phyloP scores from a whole-genome alignment of 148 eudicot species.

The Fagopyrum tataricum region DNA sequence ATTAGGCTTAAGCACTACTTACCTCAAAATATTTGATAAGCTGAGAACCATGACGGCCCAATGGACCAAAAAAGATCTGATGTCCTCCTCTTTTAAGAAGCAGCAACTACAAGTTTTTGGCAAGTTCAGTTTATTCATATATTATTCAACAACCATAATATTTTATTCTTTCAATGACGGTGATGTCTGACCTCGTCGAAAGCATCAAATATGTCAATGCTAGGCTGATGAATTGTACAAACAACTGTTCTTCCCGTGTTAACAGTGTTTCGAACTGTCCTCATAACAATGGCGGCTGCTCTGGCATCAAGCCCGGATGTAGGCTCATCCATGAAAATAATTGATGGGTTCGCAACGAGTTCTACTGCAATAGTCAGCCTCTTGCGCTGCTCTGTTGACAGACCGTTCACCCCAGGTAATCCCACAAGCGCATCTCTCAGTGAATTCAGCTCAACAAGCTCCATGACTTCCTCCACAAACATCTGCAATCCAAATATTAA shows the following conservation, averaged over 20 bases:
- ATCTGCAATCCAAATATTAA: slow-evolving; percentile 11
- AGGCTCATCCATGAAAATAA: slow-evolving; percentile 20
- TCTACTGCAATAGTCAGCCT: slow-evolving; percentile 18
- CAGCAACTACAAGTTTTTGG: not conserved
- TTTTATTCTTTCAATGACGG: not conserved
- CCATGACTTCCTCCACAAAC: slow-evolving; percentile 17
- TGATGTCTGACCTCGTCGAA: slow-evolving; percentile 9
- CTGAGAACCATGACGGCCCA: slow-evolving; percentile 16
- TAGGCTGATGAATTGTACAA: slow-evolving; percentile 19
- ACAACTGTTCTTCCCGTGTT: slow-evolving; percentile 16
- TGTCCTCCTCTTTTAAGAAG: slow-evolving; percentile 17
- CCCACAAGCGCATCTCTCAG: slow-evolving; percentile 16
- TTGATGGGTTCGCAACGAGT: slow-evolving; percentile 18
- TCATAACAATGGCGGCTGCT: slow-evolving; percentile 20
- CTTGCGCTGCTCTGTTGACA: slow-evolving; percentile 19
- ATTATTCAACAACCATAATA: not conserved
- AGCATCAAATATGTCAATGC: slow-evolving; percentile 18
- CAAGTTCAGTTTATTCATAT: not conserved
- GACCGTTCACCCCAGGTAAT: slow-evolving; percentile 15
- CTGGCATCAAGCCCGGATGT: slow-evolving; percentile 20
- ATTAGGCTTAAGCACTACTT: not conserved
- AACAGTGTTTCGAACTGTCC: slow-evolving; percentile 16
- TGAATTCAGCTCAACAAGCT: slow-evolving; percentile 10
- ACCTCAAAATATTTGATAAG: slow-evolving; percentile 19
- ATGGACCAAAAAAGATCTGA: slow-evolving; percentile 16